Conservation (phyloP, 2,329 filamentous ascomycete species). For the Arthroderma uncinatum region DNA sequence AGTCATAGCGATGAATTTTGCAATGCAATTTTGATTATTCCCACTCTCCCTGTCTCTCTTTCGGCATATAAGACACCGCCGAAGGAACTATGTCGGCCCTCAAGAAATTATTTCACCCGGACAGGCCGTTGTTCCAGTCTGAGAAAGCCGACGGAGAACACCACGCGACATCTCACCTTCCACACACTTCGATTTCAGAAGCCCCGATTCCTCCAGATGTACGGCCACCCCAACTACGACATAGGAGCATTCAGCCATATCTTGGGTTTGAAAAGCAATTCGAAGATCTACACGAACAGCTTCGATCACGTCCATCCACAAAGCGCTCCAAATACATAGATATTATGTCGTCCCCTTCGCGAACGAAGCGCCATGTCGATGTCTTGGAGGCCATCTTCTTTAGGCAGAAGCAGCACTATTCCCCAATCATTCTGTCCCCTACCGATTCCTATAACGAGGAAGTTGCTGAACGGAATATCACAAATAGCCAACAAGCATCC, state of each 20-base stretch:
- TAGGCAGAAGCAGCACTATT: conserved; percentile 23
- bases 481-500: neutral
- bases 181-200: neutral
- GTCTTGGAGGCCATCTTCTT: conserved; percentile 31
- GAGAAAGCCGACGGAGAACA: neutral
- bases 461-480: conserved; percentile 32
- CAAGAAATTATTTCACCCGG: conserved; percentile 12
- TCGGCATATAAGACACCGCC: conserved; percentile 11
- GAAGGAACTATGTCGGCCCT: conserved; percentile 19
- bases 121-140: conserved; percentile 11
- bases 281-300: conserved; percentile 28
- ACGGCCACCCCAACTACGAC: conserved; percentile 15
- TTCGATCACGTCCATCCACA: conserved; percentile 20
- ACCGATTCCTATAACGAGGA: conserved; percentile 33
- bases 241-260: conserved; percentile 24
- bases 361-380: conserved; percentile 29
- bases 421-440: conserved; percentile 20
- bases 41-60: neutral
- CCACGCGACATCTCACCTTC: neutral
- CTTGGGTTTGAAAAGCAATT: conserved; percentile 32
- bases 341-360: conserved; percentile 11
- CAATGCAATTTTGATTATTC: neutral
- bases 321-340: conserved; percentile 17
- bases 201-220: conserved; percentile 3
- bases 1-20: neutral